Percentiles rank a stretch among this genome's conserved stretches.
These are phyloP conservation scores for Cladosporium sp. DNA, from an alignment of 2,329 filamentous ascomycete species.

Conservation along the genomic window DNA sequence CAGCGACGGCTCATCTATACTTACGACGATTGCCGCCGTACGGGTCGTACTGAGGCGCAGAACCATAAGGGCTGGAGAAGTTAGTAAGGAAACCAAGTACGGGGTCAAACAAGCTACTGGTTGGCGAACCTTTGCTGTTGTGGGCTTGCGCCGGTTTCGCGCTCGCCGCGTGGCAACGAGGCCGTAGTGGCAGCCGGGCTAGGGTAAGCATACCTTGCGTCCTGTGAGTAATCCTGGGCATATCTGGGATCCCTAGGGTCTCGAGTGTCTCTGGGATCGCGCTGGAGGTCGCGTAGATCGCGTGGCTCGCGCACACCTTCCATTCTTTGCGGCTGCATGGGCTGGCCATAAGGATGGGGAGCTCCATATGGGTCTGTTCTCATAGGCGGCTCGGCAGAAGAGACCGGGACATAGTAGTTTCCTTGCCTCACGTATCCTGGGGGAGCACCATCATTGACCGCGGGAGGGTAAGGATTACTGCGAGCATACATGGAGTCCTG, in stretches of 20 bases:
- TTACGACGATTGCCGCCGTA: constrained; percentile 30
- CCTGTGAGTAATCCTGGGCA: constrained; percentile 26
- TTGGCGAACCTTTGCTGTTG: constrained; percentile 30
- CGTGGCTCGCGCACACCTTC: constrained; percentile 21
- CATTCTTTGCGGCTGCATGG: constrained; percentile 12
- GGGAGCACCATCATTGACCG: constrained; percentile 26
- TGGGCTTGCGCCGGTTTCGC: constrained; percentile 21
- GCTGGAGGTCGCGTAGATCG: constrained; percentile 1
- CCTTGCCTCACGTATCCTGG: constrained; percentile 32
- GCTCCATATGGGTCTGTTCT: constrained; percentile 6
- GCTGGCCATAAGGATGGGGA: constrained; percentile 1
- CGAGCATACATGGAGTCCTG: constrained; percentile 30
- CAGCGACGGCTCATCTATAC: constrained; percentile 21
- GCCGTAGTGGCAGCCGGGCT: constrained; percentile 31
- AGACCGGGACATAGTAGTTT: constrained; percentile 31
- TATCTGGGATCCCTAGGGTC: constrained; percentile 21
- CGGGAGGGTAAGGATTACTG: constrained; percentile 19
- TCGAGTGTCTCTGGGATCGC: constrained; percentile 4
- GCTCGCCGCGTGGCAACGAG: constrained; percentile 24
- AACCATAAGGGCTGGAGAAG: constrained; percentile 25
- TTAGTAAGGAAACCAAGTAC: constrained; percentile 18
- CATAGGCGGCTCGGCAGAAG: constrained; percentile 24
- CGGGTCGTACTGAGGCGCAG: constrained; percentile 26
- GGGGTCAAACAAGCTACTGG: constrained; percentile 4
- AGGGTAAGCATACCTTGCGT: constrained; percentile 33